phyloP scores from a whole-genome alignment of 2,329 filamentous ascomycete genomes.

The Akanthomyces muscarius region DNA sequence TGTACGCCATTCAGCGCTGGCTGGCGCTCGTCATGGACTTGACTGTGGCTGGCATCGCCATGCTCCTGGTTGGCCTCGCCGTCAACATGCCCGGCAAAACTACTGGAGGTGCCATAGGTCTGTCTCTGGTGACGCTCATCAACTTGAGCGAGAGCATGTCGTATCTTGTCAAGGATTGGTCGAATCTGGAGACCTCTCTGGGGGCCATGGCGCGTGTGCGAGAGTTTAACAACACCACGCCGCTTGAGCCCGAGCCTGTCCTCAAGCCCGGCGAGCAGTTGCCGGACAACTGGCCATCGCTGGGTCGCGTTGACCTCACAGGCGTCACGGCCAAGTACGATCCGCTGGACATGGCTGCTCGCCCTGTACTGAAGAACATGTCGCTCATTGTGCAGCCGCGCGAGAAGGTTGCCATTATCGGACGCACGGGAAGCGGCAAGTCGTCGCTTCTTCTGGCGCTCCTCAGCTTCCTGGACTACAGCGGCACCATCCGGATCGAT shows the following conservation, averaged over 20 bases:
- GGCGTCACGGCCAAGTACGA: conserved; percentile 16
- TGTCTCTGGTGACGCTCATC: conserved; percentile 11
- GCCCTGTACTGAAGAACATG: conserved; percentile 13
- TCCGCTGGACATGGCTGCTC: conserved; percentile 1
- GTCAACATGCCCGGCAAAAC: conserved; percentile 5
- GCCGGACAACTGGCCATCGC: conserved; percentile 13
- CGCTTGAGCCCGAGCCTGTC: conserved; percentile 3
- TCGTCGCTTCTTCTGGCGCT: conserved; percentile 12
- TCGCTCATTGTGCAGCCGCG: conserved; percentile 9
- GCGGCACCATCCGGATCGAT: conserved; percentile 18
- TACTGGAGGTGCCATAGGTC: conserved; percentile 9
- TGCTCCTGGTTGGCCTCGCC: conserved; percentile 29
- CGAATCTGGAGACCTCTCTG: conserved; percentile 15
- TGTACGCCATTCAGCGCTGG: conserved; percentile 54
- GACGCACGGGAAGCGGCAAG: conserved; percentile 18
- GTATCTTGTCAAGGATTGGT: conserved; percentile 13
- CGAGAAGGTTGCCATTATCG: conserved; percentile 16
- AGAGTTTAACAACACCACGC: conserved; percentile 12
- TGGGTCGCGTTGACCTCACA: conserved; percentile 11
- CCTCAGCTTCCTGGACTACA: conserved; percentile 14
- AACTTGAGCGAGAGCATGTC: conserved; percentile 13
- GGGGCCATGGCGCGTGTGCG: conserved; percentile 11
- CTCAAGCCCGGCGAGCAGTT: neutral
- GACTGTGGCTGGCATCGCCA: conserved; percentile 41
- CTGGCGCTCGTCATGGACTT: conserved; percentile 46